Percentiles rank a stretch among this genome's conserved stretches.
Evolutionary conservation across 2,329 filamentous ascomycete genomes (phyloP).

Genomic region (Venturia asperata): DNA sequence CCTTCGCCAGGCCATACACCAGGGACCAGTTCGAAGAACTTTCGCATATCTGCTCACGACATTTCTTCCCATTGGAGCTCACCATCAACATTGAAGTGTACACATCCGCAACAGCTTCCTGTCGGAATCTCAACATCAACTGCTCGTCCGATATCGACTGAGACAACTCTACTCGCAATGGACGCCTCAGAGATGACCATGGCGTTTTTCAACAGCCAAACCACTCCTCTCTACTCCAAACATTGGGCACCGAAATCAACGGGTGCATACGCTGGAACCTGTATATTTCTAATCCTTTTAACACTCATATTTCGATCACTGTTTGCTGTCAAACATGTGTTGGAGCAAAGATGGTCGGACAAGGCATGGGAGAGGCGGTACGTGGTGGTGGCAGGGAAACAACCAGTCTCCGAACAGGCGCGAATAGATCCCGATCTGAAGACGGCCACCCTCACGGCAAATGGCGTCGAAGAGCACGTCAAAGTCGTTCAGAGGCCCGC

Average conservation of each 20-base stretch:
- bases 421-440: constrained; percentile 46
- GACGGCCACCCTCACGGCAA: constrained; percentile 59
- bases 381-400: constrained; percentile 62
- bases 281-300: constrained; percentile 81
- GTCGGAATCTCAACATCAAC: neutral
- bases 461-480: constrained; percentile 75
- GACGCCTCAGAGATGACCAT: constrained; percentile 40
- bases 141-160: neutral
- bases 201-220: constrained; percentile 58
- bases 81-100: neutral
- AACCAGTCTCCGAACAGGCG: constrained; percentile 50
- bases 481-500: constrained; percentile 58
- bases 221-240: constrained; percentile 58
- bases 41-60: neutral
- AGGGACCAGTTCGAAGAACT: neutral
- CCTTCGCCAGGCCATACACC: neutral
- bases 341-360: constrained; percentile 63
- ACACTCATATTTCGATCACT: constrained; percentile 62
- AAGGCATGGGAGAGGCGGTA: constrained; percentile 68
- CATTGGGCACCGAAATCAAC: constrained; percentile 65
- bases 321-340: constrained; percentile 57
- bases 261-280: constrained; percentile 77
- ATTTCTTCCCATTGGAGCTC: neutral
- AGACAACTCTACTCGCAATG: neutral
- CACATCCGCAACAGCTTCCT: neutral